phyloP scores from a whole-genome alignment of 495 filamentous ascomycete species.

The Xylaria telfairii region DNA sequence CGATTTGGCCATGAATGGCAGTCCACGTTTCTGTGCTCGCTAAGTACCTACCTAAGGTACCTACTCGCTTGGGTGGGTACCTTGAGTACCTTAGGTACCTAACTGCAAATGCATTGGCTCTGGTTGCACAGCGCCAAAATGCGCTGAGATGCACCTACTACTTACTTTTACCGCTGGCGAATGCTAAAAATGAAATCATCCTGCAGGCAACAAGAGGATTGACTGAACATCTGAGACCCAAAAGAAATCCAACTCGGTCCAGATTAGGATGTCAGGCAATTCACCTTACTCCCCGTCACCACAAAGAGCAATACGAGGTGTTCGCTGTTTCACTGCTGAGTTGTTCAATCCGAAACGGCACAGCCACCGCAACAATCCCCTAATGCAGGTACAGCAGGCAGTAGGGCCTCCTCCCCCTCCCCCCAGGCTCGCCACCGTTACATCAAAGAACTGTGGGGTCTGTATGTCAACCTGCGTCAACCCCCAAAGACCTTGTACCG shows the following conservation, averaged over 20 bases:
- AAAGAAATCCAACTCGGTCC: background rate
- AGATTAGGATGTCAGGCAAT: slow-evolving; percentile 19
- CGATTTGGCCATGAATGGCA: slow-evolving; percentile 13
- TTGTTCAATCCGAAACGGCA: slow-evolving; percentile 38
- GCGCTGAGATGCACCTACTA: background rate
- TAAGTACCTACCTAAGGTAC: too few relatives aligned
- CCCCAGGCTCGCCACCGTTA: slow-evolving; percentile 1
- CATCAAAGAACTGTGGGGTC: slow-evolving; percentile 2
- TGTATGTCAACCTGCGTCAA: slow-evolving; percentile 7
- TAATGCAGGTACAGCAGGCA: slow-evolving; percentile 38
- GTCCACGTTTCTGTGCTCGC: slow-evolving; percentile 5
- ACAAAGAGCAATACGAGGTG: slow-evolving; percentile 25
- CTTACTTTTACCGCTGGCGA: background rate
- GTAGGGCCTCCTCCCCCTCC: background rate
- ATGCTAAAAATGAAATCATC: slow-evolving; percentile 1
- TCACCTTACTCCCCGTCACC: slow-evolving; percentile 15
- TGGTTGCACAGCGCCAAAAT: slow-evolving; percentile 7
- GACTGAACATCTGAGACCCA: background rate
- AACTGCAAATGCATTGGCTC: background rate
- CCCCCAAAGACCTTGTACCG: background rate
- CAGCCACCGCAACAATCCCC: slow-evolving; percentile 33
- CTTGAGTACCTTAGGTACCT: too few relatives aligned
- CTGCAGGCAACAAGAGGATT: background rate
- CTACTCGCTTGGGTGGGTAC: too few relatives aligned
- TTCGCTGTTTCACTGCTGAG: slow-evolving; percentile 10